Evolutionary conservation across 768 basidiomycete genomes (phyloP).

Genomic region (Russula dissimulans): DNA sequence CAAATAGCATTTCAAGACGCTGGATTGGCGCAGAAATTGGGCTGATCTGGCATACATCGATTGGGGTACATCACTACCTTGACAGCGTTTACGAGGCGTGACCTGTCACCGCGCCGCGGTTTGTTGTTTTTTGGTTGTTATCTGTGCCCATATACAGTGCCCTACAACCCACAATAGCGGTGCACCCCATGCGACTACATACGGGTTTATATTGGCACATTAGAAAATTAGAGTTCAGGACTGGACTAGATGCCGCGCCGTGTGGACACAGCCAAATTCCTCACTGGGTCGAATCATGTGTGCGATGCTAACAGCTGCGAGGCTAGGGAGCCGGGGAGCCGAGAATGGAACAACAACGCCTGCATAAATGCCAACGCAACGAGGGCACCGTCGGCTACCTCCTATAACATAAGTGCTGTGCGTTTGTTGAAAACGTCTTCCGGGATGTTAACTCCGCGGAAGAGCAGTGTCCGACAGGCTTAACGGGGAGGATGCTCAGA

Average conservation of each 20-base stretch:
- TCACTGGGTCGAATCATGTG: not conserved
- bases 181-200: not conserved
- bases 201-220: not conserved
- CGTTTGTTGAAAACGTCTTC: not conserved
- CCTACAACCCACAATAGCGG: not conserved
- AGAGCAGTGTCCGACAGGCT: not conserved
- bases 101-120: not conserved
- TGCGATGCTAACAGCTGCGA: not conserved
- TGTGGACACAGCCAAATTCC: not conserved
- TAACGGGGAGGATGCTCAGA: not conserved
- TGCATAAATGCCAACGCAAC: constrained; percentile 2
- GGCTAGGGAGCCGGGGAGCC: not conserved
- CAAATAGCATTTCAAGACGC: constrained; percentile 21
- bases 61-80: not conserved
- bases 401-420: not conserved
- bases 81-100: not conserved
- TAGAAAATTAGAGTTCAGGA: constrained; percentile 3
- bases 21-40: not conserved
- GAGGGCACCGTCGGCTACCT: constrained; percentile 2
- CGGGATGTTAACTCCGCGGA: constrained; percentile 7
- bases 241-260: not conserved
- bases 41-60: constrained; percentile 19
- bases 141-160: not conserved
- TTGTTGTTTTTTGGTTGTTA: not conserved
- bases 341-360: not conserved